A percentile compares a stretch with the other conserved stretches of the same genome.
These are phyloP conservation scores for Penicillium sp. DNA, from an alignment of 2,329 filamentous ascomycete genomes.

Conservation along the genomic window DNA sequence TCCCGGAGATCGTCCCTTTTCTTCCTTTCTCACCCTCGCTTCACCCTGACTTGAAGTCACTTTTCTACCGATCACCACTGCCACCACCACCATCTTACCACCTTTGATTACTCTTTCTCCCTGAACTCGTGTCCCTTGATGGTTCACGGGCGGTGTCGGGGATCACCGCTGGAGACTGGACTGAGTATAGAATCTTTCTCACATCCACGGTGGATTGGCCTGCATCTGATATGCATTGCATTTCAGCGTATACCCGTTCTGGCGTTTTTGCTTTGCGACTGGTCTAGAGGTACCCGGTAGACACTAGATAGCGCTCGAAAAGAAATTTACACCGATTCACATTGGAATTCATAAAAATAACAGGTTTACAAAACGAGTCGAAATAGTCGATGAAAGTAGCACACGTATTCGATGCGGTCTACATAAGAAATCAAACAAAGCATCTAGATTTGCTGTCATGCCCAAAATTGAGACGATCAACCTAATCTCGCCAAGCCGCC, in stretches of 20 bases:
- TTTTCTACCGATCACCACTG: background rate
- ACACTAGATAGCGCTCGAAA: background rate
- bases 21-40: background rate
- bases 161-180: slow-evolving; percentile 3
- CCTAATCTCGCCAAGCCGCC: slow-evolving; percentile 15
- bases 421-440: too few species aligned
- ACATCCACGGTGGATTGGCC: background rate
- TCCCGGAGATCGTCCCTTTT: slow-evolving; percentile 26
- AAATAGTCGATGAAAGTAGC: too few species aligned
- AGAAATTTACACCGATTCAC: background rate
- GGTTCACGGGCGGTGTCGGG: background rate
- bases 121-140: background rate
- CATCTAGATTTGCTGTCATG: too few species aligned
- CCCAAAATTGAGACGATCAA: background rate
- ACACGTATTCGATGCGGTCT: too few species aligned
- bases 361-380: too few species aligned
- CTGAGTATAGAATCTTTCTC: background rate
- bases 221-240: slow-evolving; percentile 17
- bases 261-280: slow-evolving; percentile 10
- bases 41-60: slow-evolving; percentile 16
- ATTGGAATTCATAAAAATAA: too few species aligned
- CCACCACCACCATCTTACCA: background rate
- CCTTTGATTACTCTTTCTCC: background rate
- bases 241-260: slow-evolving; percentile 38
- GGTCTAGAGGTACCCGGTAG: background rate